Evolutionary conservation across 192 early-diverging fungal genomes (phyloP), one percentile per base, ranked within the genome.

Genomic region (Mortierella claussenii): DNA sequence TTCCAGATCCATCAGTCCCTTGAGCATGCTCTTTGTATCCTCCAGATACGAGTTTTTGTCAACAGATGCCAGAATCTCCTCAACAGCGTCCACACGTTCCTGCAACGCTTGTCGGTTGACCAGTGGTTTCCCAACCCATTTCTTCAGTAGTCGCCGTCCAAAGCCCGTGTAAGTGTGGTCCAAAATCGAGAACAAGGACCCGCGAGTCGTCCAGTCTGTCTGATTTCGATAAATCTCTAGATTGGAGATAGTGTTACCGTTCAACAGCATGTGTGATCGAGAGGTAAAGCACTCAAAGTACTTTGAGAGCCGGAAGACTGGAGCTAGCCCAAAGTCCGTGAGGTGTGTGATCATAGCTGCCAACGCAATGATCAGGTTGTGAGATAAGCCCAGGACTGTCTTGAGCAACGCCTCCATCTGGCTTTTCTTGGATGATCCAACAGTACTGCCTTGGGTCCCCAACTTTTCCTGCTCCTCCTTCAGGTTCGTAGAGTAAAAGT

Each of bases 121-220:
- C 26, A 94, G 70, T 1, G 93, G 93, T 46, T 79, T 80, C 8
- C 81, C 85, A 6, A 92, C 68, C 93, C 93, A 94, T 44, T 86
- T 88, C 57, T 83, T 82, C 31, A 94, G 65, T 46, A 90, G 55
- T 11, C 93, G 60, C 28, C 79, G 40, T 13, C 91, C 93, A 68
- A 93, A 91, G 43, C 75, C 78, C 0, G 91, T 91, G 2, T 47
- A 57, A 7, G 93, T 94, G 61, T 91, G 83, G 62, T 94, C 83
- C 24, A 94, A 57, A 9, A 89, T 75, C 61, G 78, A 80, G 24
- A 91, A 78, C 15, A 94, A 67, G 0, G 81, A 81, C 2, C 87
- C 88, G 10, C 70, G 51, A n/a, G 65, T 71, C 8, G 54, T 53
- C 50, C 67, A 69, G 36, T 81, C 81, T 0, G 82, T 85, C 32